Conservation (phyloP, 2,329 filamentous ascomycete species). For the Aspergillus pseudonomiae region DNA sequence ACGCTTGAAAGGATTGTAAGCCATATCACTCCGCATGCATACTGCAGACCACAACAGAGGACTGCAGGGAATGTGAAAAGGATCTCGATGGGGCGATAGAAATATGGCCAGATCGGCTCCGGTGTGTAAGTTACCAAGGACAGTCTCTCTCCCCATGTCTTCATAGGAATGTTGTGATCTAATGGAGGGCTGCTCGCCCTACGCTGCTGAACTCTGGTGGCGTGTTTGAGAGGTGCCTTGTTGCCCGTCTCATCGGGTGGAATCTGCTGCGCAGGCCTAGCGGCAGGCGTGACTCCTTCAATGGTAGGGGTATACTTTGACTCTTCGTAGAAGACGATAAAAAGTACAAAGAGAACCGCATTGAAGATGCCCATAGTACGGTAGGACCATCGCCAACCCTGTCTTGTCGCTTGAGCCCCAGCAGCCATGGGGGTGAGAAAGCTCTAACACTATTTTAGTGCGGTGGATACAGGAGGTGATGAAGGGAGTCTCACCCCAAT, state of each 20-base stretch:
- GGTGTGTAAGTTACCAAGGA: constrained; percentile 28
- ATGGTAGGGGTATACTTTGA: constrained; percentile 35
- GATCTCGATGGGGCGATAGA: constrained; percentile 35
- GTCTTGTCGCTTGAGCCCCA: constrained; percentile 34
- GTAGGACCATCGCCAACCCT: constrained; percentile 42
- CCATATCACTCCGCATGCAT: constrained; percentile 43
- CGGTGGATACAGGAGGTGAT: not conserved
- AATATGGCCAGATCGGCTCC: constrained; percentile 34
- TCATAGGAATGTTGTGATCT: constrained; percentile 30
- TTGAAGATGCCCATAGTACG: constrained; percentile 39
- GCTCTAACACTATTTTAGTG: constrained; percentile 15
- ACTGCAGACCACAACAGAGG: constrained; percentile 44
- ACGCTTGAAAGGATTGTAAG: constrained; percentile 36
- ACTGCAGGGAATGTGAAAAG: constrained; percentile 44
- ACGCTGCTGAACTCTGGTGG: constrained; percentile 8
- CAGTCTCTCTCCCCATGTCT: constrained; percentile 30
- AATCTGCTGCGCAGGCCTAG: not conserved
- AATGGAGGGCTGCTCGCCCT: constrained; percentile 24
- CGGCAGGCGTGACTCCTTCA: constrained; percentile 6
- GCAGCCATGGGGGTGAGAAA: constrained; percentile 40
- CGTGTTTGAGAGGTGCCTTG: constrained; percentile 13
- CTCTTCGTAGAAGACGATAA: constrained; percentile 43
- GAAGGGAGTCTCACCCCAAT: constrained; percentile 36
- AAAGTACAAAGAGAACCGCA: constrained; percentile 29
- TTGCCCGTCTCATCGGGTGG: not conserved